These are phyloP conservation scores for Eremothecium gossypii DNA, from an alignment of 1,139 yeast genomes.

Conservation along the genomic window DNA sequence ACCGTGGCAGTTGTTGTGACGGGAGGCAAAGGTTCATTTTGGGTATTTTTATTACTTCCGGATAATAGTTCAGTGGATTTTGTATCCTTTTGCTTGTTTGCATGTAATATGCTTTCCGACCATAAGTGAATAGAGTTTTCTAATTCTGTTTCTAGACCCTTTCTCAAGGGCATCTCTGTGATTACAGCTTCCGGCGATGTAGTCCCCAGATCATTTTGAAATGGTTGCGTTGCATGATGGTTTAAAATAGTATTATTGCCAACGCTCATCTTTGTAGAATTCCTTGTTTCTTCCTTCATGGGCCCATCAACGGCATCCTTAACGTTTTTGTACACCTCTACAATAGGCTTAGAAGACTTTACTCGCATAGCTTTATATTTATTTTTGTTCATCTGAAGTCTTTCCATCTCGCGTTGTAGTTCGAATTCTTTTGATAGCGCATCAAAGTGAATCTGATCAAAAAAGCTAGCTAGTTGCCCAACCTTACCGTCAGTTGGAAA, in stretches of 20 bases:
- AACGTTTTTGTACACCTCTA: slow-evolving; percentile 82
- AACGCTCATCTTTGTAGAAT: background rate
- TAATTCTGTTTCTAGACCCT: slow-evolving; percentile 22
- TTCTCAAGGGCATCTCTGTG: slow-evolving; percentile 9
- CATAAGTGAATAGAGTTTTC: slow-evolving; percentile 26
- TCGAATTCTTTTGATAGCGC: slow-evolving; percentile 80
- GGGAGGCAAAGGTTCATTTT: slow-evolving; percentile 16
- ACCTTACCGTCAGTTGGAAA: slow-evolving; percentile 37
- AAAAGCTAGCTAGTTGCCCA: slow-evolving; percentile 54
- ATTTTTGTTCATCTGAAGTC: slow-evolving; percentile 49
- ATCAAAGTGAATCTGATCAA: slow-evolving; percentile 72
- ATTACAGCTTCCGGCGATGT: background rate
- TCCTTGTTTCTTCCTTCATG: slow-evolving; percentile 27
- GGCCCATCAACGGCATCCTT: slow-evolving; percentile 70
- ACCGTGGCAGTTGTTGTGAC: slow-evolving; percentile 16
- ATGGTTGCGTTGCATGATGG: background rate
- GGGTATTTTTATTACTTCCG: background rate
- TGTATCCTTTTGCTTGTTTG: slow-evolving; percentile 2
- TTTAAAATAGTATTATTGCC: background rate
- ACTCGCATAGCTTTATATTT: slow-evolving; percentile 70
- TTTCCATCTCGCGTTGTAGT: slow-evolving; percentile 73
- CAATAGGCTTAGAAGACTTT: slow-evolving; percentile 74
- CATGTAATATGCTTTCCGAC: slow-evolving; percentile 20
- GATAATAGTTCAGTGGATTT: slow-evolving; percentile 3
- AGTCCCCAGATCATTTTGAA: background rate